Evolutionary conservation across 176 grass and related monocot species (phyloP).

Genomic region (Pharus latifolius): DNA sequence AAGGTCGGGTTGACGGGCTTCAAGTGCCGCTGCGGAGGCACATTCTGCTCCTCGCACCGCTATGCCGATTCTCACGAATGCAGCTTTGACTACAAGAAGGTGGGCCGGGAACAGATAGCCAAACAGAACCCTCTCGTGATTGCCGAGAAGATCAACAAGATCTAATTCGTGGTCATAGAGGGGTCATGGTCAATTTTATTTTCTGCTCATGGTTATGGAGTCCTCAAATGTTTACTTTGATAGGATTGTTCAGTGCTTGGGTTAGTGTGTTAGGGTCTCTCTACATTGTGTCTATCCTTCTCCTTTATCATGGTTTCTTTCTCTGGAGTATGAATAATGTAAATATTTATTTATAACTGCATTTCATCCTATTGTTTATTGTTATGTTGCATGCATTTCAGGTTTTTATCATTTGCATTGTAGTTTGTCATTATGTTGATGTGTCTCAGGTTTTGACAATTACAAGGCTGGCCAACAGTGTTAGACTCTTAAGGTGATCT

Average conservation of each 20-base stretch:
- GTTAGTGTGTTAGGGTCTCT: conserved; percentile 20
- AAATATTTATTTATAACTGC: conserved; percentile 49
- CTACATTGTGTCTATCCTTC: conserved; percentile 37
- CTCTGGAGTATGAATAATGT: conserved; percentile 69
- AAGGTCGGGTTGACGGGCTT: conserved; percentile 60
- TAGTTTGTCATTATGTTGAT: too few species aligned
- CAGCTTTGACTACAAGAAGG: conserved; percentile 75
- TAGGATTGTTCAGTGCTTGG: conserved; percentile 27
- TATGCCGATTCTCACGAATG: conserved; percentile 53
- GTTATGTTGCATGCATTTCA: background rate
- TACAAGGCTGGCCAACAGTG: too few species aligned
- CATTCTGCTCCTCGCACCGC: conserved; percentile 55
- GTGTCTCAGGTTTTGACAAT: too few species aligned
- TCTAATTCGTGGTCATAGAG: conserved; percentile 14
- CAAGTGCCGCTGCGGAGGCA: conserved; percentile 65
- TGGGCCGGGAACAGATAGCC: conserved; percentile 52
- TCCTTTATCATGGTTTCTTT: conserved; percentile 31
- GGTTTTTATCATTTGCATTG: too few species aligned
- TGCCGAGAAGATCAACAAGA: conserved; percentile 75
- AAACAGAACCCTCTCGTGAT: conserved; percentile 64
- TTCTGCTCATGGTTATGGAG: background rate
- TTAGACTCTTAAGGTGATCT: too few species aligned
- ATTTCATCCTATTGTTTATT: conserved; percentile 13
- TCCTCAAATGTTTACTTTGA: conserved; percentile 13
- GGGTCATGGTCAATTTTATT: background rate